phyloP scores from a whole-genome alignment of 352 stramenopile species.

The Phytopythium delawarense region DNA sequence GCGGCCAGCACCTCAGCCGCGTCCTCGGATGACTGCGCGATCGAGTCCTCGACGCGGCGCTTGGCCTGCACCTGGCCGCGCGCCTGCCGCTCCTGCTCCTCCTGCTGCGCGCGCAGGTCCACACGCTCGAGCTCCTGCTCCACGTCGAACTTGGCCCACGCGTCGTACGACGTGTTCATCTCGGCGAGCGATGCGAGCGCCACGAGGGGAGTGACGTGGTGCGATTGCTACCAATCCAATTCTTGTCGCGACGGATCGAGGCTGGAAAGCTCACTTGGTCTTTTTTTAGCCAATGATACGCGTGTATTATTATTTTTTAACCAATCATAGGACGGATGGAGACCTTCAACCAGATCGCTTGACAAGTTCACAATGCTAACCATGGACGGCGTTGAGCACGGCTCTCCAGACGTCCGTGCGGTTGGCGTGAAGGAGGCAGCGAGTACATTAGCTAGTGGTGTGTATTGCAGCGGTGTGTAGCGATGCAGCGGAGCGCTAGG shows the following conservation, averaged over 20 bases:
- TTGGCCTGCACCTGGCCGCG: constrained; percentile 38
- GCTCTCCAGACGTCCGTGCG: neutral
- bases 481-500: too few species aligned
- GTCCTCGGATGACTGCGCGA: constrained; percentile 37
- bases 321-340: neutral
- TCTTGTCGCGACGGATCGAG: neutral
- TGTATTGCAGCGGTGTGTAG: too few species aligned
- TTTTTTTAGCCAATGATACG: neutral
- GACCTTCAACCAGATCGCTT: neutral
- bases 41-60: constrained; percentile 41
- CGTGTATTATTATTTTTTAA: neutral
- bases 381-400: neutral
- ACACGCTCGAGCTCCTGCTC: constrained; percentile 58
- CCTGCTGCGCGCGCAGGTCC: constrained; percentile 29
- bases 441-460: too few species aligned
- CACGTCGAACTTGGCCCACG: constrained; percentile 65
- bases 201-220: neutral
- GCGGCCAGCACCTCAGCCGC: constrained; percentile 57
- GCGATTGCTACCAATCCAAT: too few species aligned
- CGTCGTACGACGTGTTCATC: constrained; percentile 48
- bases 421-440: too few species aligned
- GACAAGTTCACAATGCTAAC: too few species aligned
- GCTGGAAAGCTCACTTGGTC: neutral
- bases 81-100: constrained; percentile 27
- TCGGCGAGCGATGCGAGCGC: neutral